These are phyloP conservation scores for Russula earlei DNA, from an alignment of 768 basidiomycete species.

Conservation along the genomic window DNA sequence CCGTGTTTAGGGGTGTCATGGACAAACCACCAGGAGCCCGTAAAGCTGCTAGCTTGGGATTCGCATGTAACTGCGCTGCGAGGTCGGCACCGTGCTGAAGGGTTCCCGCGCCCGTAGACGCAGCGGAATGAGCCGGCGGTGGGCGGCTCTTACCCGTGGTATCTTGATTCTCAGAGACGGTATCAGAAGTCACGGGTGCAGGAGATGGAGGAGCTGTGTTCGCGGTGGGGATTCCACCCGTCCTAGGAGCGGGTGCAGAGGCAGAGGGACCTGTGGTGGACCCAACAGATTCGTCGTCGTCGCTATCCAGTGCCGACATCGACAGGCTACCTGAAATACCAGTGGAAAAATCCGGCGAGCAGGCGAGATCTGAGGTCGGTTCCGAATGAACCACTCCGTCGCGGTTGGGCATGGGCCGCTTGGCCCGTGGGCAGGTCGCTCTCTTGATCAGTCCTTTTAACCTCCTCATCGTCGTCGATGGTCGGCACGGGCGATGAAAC, in stretches of 20 bases:
- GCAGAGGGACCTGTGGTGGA: neutral
- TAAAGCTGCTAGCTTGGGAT: conserved; percentile 42
- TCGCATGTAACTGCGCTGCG: conserved; percentile 36
- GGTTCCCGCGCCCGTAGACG: conserved; percentile 19
- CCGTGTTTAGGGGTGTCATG: conserved; percentile 22
- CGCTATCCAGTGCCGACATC: conserved; percentile 45
- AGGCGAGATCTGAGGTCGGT: conserved; percentile 9
- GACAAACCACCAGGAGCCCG: conserved; percentile 26
- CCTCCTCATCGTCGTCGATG: conserved; percentile 25
- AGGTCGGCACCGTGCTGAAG: conserved; percentile 30
- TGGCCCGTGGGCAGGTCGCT: conserved; percentile 4
- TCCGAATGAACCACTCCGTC: conserved; percentile 7
- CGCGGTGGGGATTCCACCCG: neutral
- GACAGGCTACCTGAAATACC: conserved; percentile 40
- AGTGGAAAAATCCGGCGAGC: conserved; percentile 1
- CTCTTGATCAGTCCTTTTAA: conserved; percentile 20
- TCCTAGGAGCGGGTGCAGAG: neutral
- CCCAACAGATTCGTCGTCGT: conserved; percentile 32
- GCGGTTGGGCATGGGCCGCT: neutral
- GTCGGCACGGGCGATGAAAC: conserved; percentile 21
- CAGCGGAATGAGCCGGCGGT: neutral
- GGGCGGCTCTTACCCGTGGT: neutral
- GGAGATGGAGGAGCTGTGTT: neutral
- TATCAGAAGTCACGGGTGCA: neutral
- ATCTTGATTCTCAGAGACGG: neutral